phyloP scores from a whole-genome alignment of 2,329 filamentous ascomycete species.

The Laburnicola sp. region DNA sequence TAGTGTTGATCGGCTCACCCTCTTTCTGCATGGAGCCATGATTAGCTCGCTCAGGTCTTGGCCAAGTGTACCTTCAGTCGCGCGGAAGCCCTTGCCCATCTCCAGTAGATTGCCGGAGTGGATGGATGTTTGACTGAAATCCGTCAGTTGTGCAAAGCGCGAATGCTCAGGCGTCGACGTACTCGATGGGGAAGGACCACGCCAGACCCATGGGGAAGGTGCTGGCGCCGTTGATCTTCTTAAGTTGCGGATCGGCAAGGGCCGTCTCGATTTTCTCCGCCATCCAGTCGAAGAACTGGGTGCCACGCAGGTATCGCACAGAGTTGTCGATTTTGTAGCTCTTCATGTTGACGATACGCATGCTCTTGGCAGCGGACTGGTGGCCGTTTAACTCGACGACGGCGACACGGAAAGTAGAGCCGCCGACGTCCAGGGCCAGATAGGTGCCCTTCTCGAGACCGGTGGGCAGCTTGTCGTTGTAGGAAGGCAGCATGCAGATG shows the following conservation, averaged over 20 bases:
- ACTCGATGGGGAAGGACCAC: slow-evolving; percentile 68
- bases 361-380: slow-evolving; percentile 47
- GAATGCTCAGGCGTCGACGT: slow-evolving; percentile 21
- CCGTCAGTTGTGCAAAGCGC: slow-evolving; percentile 19
- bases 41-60: slow-evolving; percentile 63
- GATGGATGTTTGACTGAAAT: slow-evolving; percentile 58
- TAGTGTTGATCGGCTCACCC: slow-evolving; percentile 34
- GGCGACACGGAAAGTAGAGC: slow-evolving; percentile 67
- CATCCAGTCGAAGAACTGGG: slow-evolving; percentile 69
- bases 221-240: slow-evolving; percentile 41
- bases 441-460: slow-evolving; percentile 63
- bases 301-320: slow-evolving; percentile 59
- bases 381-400: slow-evolving; percentile 60
- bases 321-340: slow-evolving; percentile 60
- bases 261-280: slow-evolving; percentile 61
- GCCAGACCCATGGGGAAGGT: slow-evolving; percentile 63
- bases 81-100: slow-evolving; percentile 69
- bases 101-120: slow-evolving; percentile 59
- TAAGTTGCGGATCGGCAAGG: slow-evolving; percentile 48
- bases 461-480: slow-evolving; percentile 63
- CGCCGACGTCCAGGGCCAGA: slow-evolving; percentile 65
- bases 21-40: slow-evolving; percentile 59
- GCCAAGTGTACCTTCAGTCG: slow-evolving; percentile 61
- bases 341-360: slow-evolving; percentile 60
- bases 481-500: slow-evolving; percentile 67